Conservation (phyloP, 2,329 filamentous ascomycete genomes). For the Aspergillus sp. region DNA sequence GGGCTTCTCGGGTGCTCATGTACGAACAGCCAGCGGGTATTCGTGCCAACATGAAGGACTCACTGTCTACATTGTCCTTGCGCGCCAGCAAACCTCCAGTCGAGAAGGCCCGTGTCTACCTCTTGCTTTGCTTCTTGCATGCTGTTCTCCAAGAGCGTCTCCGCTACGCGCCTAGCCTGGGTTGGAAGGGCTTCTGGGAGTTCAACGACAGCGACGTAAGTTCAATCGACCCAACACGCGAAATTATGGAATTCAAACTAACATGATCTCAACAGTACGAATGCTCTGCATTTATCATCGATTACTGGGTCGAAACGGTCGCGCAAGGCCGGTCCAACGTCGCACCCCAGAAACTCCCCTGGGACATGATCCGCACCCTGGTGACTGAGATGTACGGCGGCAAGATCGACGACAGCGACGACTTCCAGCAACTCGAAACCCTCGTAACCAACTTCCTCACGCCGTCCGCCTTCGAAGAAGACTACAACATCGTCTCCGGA, state of each 20-base stretch:
- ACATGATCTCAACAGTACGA: slow-evolving; percentile 60
- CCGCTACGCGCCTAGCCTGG: slow-evolving; percentile 84
- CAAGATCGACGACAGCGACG: slow-evolving; percentile 86
- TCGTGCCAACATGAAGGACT: slow-evolving; percentile 97
- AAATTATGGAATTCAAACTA: slow-evolving; percentile 7
- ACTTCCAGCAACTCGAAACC: slow-evolving; percentile 64
- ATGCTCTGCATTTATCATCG: slow-evolving; percentile 91
- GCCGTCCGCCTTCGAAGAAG: slow-evolving; percentile 81
- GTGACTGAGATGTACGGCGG: slow-evolving; percentile 93
- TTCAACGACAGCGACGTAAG: slow-evolving; percentile 98
- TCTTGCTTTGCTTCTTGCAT: slow-evolving; percentile 88
- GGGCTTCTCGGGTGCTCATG: slow-evolving; percentile 88
- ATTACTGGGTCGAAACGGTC: slow-evolving; percentile 81
- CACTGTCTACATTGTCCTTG: slow-evolving; percentile 70
- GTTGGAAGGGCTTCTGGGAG: slow-evolving; percentile 99
- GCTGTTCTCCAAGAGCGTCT: slow-evolving; percentile 92
- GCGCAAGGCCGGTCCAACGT: slow-evolving; percentile 85
- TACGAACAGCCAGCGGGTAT: slow-evolving; percentile 98
- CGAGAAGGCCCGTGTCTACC: slow-evolving; percentile 80
- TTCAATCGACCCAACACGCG: slow-evolving; percentile 20
- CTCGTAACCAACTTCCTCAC: slow-evolving; percentile 75
- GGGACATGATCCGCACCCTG: slow-evolving; percentile 88
- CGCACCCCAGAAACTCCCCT: slow-evolving; percentile 86
- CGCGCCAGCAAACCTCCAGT: slow-evolving; percentile 74
- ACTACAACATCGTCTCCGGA: slow-evolving; percentile 76